A percentile compares a stretch with the other conserved stretches of the same genome.
Evolutionary conservation across 2,329 filamentous ascomycete species (phyloP).

Genomic region (Nannizzia gypsea): DNA sequence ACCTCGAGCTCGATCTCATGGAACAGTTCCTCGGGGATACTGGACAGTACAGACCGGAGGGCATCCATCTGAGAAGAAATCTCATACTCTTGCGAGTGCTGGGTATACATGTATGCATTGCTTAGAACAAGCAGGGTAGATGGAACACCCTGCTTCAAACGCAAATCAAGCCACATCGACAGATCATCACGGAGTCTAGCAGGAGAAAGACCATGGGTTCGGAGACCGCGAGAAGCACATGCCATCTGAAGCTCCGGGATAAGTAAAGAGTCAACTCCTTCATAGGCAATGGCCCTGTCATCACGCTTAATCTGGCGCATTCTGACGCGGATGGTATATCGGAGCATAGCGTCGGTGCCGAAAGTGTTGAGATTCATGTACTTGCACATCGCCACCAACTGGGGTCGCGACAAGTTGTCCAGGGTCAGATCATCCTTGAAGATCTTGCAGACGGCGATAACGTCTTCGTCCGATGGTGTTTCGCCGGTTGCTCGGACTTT

Average conservation of each 20-base stretch:
- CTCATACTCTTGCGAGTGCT: constrained; percentile 60
- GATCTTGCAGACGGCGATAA: constrained; percentile 97
- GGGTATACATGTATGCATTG: constrained; percentile 95
- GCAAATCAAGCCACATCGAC: constrained; percentile 84
- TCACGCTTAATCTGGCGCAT: constrained; percentile 99
- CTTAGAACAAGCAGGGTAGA: constrained; percentile 90
- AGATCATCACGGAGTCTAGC: constrained; percentile 79
- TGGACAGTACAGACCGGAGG: constrained; percentile 79
- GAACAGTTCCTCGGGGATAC: constrained; percentile 95
- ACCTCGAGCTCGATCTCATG: constrained; percentile 99
- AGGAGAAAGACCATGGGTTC: constrained; percentile 84
- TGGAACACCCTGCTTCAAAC: constrained; percentile 87
- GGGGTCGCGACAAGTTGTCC: constrained; percentile 90
- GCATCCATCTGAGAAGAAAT: constrained; percentile 86
- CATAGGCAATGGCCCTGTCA: constrained; percentile 84
- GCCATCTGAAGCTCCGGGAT: constrained; percentile 86
- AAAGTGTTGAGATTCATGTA: constrained; percentile 98
- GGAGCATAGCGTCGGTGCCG: constrained; percentile 93
- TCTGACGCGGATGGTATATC: constrained; percentile 90
- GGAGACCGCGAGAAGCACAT: constrained; percentile 80
- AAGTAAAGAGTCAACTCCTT: constrained; percentile 87
- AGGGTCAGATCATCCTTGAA: constrained; percentile 97
- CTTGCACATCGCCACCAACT: constrained; percentile 92
- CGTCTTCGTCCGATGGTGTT: constrained; percentile 72
- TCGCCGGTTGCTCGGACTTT: constrained; percentile 90